phyloP scores from a whole-genome alignment of 179 eudicot species.

The Corrigiola litoralis region DNA sequence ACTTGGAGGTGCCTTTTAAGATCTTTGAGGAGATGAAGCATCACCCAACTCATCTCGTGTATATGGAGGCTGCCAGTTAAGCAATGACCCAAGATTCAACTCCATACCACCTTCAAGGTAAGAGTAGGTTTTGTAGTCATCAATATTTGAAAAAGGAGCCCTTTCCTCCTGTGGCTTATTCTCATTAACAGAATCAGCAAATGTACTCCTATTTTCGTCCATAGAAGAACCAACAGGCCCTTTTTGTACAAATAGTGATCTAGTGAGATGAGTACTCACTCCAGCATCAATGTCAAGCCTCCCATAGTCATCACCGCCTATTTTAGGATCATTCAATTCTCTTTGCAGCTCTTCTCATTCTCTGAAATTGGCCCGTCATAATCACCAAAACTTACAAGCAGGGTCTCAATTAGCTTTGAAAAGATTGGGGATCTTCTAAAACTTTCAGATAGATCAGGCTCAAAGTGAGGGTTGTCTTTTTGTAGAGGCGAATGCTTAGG shows the following conservation, averaged over 20 bases:
- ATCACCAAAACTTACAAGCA: slow-evolving; percentile 46
- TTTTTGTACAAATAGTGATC: no score
- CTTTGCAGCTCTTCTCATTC: slow-evolving; percentile 38
- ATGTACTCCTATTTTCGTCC: no score
- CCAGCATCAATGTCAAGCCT: slow-evolving; percentile 17
- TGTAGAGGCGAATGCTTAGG: slow-evolving; percentile 16
- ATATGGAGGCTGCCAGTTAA: slow-evolving; percentile 38
- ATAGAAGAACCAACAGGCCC: no score
- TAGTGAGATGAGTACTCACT: no score
- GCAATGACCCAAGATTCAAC: slow-evolving; percentile 49
- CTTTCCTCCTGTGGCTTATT: no score
- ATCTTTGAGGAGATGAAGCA: slow-evolving; percentile 29
- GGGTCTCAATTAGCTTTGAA: slow-evolving; percentile 33
- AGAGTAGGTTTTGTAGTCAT: slow-evolving; percentile 23
- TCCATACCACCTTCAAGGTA: slow-evolving; percentile 30
- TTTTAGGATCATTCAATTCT: slow-evolving; percentile 19
- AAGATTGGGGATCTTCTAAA: slow-evolving; percentile 28
- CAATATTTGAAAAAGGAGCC: slow-evolving; percentile 23
- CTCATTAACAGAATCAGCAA: slow-evolving; percentile 17
- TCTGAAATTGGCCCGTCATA: slow-evolving; percentile 54
- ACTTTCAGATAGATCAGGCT: slow-evolving; percentile 46
- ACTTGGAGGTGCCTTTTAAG: slow-evolving; percentile 18
- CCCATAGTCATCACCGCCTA: slow-evolving; percentile 12
- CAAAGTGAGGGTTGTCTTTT: slow-evolving; percentile 19
- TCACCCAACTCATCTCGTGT: slow-evolving; percentile 24